Evolutionary conservation across 305 asterid genomes (phyloP), one percentile per base, ranked within the genome.

Genomic region (Solanum chacoense): DNA sequence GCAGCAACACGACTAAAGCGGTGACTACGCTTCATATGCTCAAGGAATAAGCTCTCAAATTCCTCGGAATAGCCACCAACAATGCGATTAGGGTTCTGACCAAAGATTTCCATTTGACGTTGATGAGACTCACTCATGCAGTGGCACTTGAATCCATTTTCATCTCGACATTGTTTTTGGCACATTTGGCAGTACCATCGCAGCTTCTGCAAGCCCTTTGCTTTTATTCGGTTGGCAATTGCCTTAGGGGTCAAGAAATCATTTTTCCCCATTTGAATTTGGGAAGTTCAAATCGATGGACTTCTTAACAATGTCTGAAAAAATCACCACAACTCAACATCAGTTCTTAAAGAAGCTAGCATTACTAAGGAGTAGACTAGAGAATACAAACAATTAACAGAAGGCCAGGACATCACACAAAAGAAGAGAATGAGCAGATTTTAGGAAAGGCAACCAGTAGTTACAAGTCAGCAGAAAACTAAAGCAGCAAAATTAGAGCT

Each of bases 141-240:
- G 84, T 97, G 98, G 90, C 99, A 96, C 92, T 97, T 95, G 94
- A 97, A 97, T n/a, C 98, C 98, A 87, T 97, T 97, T 91, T 95
- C 98, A 87, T 97, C 98, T n/a, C 98, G 95, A 92, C 98, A 96
- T 91, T 97, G 98, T 76, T 96, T 96, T 59, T 97, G 96, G 90
- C 99, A 96, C 97, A 95, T 96, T 93, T 96, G 98, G 87, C 99
- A 97, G 90, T 96, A 97, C 98, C 98, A 96, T 89, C 98, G 98
- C 42, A 96, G 94, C 67, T 97, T 97, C 91, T 97, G 98, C 88
- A 97, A 74, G 16, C 98, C 99, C 89, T 96, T 95, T 1, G 98
- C 98, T 89, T 95, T 94, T 89, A 97, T 97, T 83, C 98, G 90
- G 87, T 97, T 97, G 4, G 99, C 98, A 20, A 97, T 97, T 85